Evolutionary conservation across 2,329 filamentous ascomycete species (phyloP), one percentile per base, ranked within the genome.

Genomic region (Aspergillus tanneri): DNA sequence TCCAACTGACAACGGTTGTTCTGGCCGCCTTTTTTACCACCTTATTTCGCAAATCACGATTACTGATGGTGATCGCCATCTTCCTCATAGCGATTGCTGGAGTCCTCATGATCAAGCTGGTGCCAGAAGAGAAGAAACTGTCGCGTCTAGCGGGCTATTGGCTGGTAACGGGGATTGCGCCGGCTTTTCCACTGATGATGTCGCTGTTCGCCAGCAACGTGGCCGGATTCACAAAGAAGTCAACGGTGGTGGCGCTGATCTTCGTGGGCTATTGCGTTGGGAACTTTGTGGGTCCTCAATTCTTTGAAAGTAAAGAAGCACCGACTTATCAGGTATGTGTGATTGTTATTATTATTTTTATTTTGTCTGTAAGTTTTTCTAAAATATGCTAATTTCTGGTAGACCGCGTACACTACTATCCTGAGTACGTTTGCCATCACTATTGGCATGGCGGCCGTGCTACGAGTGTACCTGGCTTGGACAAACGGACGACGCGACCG

Each of bases 371-470:
- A 37, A 9, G 11, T 3, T 4, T 22, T 22, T 18, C 28, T 34
- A 16, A 34, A 19, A 16, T 12, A 16, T 4, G 7, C 25, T 8
- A 10, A 10, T 16, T 4, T 18, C 9, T 34, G 11, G 12, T 39
- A 57, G 57, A 59, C 56, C 14, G 54, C 57, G 19, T 60, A 53
- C 24, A 59, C 54, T 8, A 57, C 56, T 8, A 60, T 60, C 5
- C 46, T 60, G 6, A 50, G 49, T 14, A 59, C 52, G 25, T 54
- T 51, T 32, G 54, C 52, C 11, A 59, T 58, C 16, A 43, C 55
- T 1, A 50, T 58, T 14, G 50, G 37, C 18, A 46, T 55, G 40
- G 40, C 53, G 6, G 9, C 52, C 18, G 16, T 40, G 2, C 44
- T 57, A 4, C 24, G 52, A 10, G 45, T 49, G 8, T 53, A 58